Percentiles rank a stretch among this genome's conserved stretches.
phyloP scores from a whole-genome alignment of 306 rosid species.

The Trifolium subterraneum region DNA sequence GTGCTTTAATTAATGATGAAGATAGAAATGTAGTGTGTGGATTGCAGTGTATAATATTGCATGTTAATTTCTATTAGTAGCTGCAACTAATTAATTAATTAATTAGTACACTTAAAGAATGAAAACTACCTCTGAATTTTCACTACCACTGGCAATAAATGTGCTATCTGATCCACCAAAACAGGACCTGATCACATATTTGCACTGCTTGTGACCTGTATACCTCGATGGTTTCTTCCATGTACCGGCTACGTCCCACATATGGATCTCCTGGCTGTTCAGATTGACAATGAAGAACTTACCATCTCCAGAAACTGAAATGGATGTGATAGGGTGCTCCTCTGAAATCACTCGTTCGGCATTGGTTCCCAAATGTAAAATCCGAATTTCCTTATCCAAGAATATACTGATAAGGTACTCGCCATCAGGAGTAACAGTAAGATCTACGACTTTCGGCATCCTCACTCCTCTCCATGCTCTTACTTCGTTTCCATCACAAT shows the following conservation, averaged over 20 bases:
- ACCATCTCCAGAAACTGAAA: slow-evolving; percentile 61
- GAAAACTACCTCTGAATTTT: slow-evolving; percentile 72
- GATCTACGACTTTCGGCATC: slow-evolving; percentile 88
- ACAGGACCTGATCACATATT: slow-evolving; percentile 88
- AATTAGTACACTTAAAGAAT: slow-evolving; percentile 18
- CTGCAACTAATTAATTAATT: slow-evolving; percentile 11
- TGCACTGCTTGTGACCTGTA: slow-evolving; percentile 59
- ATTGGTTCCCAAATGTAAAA: slow-evolving; percentile 66
- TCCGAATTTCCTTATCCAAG: slow-evolving; percentile 74
- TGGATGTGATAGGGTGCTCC: slow-evolving; percentile 56
- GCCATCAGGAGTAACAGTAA: slow-evolving; percentile 86
- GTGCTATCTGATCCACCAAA: slow-evolving; percentile 79
- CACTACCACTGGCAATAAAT: slow-evolving; percentile 92
- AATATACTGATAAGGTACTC: slow-evolving; percentile 80
- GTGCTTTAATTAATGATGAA: slow-evolving; percentile 20
- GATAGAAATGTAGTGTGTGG: background rate
- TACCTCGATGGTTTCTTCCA: slow-evolving; percentile 54
- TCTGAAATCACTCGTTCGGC: slow-evolving; percentile 71
- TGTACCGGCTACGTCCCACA: slow-evolving; percentile 87
- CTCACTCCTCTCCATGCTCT: slow-evolving; percentile 85
- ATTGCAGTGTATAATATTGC: background rate
- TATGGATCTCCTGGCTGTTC: slow-evolving; percentile 85
- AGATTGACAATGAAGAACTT: slow-evolving; percentile 83
- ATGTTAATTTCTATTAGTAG: slow-evolving; percentile 13
- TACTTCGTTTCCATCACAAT: slow-evolving; percentile 81